Evolutionary conservation across 805 yeast genomes (phyloP).

Genomic region (Myxozyma vanderwaltii): DNA sequence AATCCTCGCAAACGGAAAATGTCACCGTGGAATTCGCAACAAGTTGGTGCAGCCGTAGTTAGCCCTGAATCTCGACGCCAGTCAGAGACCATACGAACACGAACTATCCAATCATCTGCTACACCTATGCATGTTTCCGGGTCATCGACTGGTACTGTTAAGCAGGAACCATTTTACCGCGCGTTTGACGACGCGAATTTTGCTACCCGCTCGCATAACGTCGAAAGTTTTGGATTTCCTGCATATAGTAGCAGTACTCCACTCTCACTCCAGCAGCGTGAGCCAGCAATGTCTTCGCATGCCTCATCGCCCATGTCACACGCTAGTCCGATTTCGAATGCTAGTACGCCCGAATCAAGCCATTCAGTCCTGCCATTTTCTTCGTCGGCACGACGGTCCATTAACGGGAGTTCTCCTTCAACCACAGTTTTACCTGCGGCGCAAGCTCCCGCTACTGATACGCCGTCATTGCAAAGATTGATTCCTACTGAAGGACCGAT

Average conservation of each 20-base stretch:
- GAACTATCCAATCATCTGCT: background rate
- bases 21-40: conserved; percentile 14
- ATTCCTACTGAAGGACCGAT: conserved; percentile 96
- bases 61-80: background rate
- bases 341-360: conserved; percentile 23
- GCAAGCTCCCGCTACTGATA: background rate
- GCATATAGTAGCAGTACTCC: conserved; percentile 28
- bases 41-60: background rate
- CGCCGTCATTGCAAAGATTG: conserved; percentile 75
- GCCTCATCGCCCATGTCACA: conserved; percentile 17
- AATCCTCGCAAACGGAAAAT: conserved; percentile 29
- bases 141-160: background rate
- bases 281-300: background rate
- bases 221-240: conserved; percentile 32
- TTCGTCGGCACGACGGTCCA: background rate
- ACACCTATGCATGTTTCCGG: background rate
- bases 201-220: conserved; percentile 26
- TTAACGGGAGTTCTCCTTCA: background rate
- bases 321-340: conserved; percentile 20
- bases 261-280: conserved; percentile 6
- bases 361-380: background rate
- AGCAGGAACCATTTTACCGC: conserved; percentile 9
- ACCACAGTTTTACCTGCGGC: conserved; percentile 22
- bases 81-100: background rate
- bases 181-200: conserved; percentile 21